Evolutionary conservation across 106 monocot genomes (phyloP), one percentile per base, ranked within the genome.

Genomic region (Dendrobium huoshanense): DNA sequence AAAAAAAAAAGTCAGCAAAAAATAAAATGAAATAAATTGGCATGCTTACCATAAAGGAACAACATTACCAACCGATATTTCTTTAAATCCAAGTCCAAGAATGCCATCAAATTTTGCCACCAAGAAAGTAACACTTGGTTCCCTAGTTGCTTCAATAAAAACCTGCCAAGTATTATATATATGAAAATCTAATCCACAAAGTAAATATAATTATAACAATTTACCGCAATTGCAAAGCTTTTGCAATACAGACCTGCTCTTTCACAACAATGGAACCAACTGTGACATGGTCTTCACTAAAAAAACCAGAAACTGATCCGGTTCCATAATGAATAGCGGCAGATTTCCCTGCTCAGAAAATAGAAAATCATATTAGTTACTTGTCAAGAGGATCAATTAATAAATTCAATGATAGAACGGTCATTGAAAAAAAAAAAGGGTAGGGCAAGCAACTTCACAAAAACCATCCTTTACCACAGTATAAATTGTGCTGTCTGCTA

Each of bases 251-350:
- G 18, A 97, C 97, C 95, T 98, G 94, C 24, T 83, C 81, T 86
- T 89, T 87, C 41, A 94, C 94, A 59, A 85, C 83, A 25, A 97
- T 73, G 70, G 92, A 87, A 59, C 96, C 96, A 79, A 97, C 75
- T 79, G 80, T 72, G 40, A 97, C 88, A 87, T 81, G 43, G 25
- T 97, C 96, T 77, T 89, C 51, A 68, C 94, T 97, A 33, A 94
- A 88, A 79, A 87, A 92, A 22, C 94, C 96, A 29, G 96, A 77
- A 83, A 97, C 89, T 7, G 87, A 33, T 83, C 96, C 96, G 67
- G 90, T 89, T 40, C 96, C 96, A 85, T 97, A 97, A 4, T 86
- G 89, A 82, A 97, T 97, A 19, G 74, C 88, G 54, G 92, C 94
- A 81, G 90, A 58, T 55, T 81, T 97, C 19, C 96, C 96, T 97